phyloP scores from a whole-genome alignment of 345 rosid species.

The Brassica carinata region DNA sequence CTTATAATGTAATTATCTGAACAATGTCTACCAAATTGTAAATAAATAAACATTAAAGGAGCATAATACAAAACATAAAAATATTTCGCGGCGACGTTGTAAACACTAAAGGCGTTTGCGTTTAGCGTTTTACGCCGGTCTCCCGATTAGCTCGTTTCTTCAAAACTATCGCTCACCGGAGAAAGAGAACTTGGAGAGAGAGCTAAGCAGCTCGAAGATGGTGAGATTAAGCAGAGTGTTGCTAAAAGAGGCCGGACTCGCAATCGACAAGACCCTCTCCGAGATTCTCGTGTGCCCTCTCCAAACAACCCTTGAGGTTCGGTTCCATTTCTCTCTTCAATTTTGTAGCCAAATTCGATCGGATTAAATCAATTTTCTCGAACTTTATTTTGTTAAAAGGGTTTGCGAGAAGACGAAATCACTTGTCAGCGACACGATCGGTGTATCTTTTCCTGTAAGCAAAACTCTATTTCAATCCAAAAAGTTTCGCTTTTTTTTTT shows the following conservation, averaged over 20 bases:
- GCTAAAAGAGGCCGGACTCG: slow-evolving; percentile 58
- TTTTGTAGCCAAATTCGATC: background rate
- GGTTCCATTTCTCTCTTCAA: slow-evolving; percentile 38
- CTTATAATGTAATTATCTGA: background rate
- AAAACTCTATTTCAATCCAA: background rate
- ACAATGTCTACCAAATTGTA: background rate
- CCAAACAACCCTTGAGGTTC: slow-evolving; percentile 74
- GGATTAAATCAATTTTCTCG: background rate
- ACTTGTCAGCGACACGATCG: slow-evolving; percentile 71
- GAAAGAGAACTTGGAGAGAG: too few relatives aligned
- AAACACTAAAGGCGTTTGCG: too few relatives aligned
- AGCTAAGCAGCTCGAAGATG: slow-evolving; percentile 37
- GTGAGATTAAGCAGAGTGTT: slow-evolving; percentile 50
- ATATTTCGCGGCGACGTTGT: background rate
- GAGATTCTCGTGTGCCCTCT: slow-evolving; percentile 85
- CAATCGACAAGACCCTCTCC: slow-evolving; percentile 55
- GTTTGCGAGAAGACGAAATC: slow-evolving; percentile 61
- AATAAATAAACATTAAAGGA: background rate
- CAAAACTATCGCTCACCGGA: too few relatives aligned
- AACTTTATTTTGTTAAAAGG: too few relatives aligned
- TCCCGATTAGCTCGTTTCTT: background rate
- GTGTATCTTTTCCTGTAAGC: slow-evolving; percentile 81
- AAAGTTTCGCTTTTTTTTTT: too few relatives aligned
- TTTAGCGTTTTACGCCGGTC: background rate
- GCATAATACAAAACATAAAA: background rate